Evolutionary conservation across 2,329 filamentous ascomycete genomes (phyloP).

Genomic region (Onygenales sp.): DNA sequence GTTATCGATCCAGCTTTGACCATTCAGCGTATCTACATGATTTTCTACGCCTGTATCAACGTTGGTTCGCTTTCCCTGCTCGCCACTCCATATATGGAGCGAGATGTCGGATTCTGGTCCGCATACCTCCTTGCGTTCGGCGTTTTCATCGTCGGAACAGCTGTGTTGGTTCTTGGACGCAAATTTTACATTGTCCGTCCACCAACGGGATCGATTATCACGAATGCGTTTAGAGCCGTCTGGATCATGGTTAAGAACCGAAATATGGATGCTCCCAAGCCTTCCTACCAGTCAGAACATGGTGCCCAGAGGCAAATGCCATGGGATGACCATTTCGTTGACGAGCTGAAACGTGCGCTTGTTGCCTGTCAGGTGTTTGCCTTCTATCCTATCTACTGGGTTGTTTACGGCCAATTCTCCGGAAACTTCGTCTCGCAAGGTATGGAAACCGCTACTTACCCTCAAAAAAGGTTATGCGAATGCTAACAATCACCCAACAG

Average conservation of each 20-base stretch:
- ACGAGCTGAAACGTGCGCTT: constrained; percentile 59
- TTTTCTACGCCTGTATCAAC: constrained; percentile 68
- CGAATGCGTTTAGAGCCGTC: constrained; percentile 54
- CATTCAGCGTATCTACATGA: constrained; percentile 60
- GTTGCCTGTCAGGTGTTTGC: constrained; percentile 62
- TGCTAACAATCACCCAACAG: constrained; percentile 14
- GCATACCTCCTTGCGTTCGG: constrained; percentile 54
- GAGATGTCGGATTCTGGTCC: constrained; percentile 56
- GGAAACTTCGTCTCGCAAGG: constrained; percentile 59
- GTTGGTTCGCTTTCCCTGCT: constrained; percentile 60
- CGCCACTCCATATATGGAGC: constrained; percentile 59
- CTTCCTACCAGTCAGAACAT: constrained; percentile 50
- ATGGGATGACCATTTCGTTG: constrained; percentile 63
- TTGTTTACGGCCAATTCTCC: constrained; percentile 59
- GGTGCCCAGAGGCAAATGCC: constrained; percentile 35
- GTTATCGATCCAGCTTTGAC: constrained; percentile 59
- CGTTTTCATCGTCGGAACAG: constrained; percentile 54
- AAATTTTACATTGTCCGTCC: constrained; percentile 39
- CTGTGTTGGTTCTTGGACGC: constrained; percentile 41
- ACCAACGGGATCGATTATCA: constrained; percentile 55
- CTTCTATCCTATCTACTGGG: constrained; percentile 61
- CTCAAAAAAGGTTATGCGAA: background rate
- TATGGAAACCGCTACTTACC: constrained; percentile 17
- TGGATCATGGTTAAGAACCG: constrained; percentile 44
- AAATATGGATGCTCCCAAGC: constrained; percentile 56